Conservation (phyloP, 179 eudicot genomes). For the Spergularia azorica region DNA sequence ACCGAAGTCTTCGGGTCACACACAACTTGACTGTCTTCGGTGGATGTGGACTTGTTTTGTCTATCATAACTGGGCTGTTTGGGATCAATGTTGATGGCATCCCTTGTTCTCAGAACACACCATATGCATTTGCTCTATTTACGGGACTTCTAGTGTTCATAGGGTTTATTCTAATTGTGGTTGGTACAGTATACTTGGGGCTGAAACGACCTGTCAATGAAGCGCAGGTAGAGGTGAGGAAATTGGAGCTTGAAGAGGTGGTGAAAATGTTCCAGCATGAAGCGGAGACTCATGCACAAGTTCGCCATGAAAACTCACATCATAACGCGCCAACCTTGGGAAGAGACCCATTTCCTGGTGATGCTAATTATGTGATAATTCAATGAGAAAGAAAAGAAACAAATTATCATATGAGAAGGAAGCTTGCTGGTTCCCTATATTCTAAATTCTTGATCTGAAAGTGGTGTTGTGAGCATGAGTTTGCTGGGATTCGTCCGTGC, state of each 20-base stretch:
- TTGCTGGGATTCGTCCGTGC: too few species aligned
- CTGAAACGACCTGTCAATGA: conserved; percentile 68
- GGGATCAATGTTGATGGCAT: conserved; percentile 96
- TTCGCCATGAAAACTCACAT: conserved; percentile 53
- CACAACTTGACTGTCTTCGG: conserved; percentile 89
- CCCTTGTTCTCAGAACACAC: conserved; percentile 71
- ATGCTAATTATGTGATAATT: conserved; percentile 66
- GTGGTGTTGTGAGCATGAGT: too few species aligned
- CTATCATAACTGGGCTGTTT: conserved; percentile 85
- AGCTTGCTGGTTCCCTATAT: neutral
- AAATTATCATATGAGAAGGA: neutral
- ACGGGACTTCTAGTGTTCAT: conserved; percentile 58
- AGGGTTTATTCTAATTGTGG: conserved; percentile 56
- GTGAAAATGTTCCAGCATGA: conserved; percentile 96
- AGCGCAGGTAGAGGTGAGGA: conserved; percentile 75
- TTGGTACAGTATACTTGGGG: conserved; percentile 79
- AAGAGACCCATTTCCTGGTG: conserved; percentile 41
- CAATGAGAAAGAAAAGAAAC: conserved; percentile 19
- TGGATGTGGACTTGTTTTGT: conserved; percentile 83
- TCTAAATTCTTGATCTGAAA: neutral
- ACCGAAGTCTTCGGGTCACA: conserved; percentile 83
- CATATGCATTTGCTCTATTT: conserved; percentile 82
- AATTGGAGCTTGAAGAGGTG: conserved; percentile 75
- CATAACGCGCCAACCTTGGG: conserved; percentile 50
- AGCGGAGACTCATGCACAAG: conserved; percentile 92